Evolutionary conservation across 1,284 basidiomycete species (phyloP), one percentile per base, ranked within the genome.

Genomic region (Apiotrichum sp.): DNA sequence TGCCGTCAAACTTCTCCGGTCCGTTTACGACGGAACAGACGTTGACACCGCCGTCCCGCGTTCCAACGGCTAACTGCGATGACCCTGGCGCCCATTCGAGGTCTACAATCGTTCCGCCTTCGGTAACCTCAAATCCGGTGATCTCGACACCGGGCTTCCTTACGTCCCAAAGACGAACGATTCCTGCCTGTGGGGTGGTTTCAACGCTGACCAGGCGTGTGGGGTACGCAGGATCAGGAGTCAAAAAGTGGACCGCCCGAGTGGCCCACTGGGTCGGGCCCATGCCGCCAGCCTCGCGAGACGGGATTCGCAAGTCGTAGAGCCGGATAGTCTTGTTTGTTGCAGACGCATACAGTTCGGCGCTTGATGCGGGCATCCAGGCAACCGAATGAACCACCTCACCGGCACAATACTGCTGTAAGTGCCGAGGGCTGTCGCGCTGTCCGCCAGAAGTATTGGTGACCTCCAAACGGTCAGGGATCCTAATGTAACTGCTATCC

Each of bases 351-450:
- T 72, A 62, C 16, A 75, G 57, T 46, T 65, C 57, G 9, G 62
- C 50, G 22, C 61, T 45, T 9, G 59, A 56, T 3, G 44, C 50
- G 10, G 57, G 50, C 8, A 69, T 38, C 59, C 69, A 70, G 7
- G 70, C 61, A 4, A 73, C 59, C 10, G 65, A 61, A 49, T 73
- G 70, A 38, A 76, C 67, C 0, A 67, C 62, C 55, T 76, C 74
- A 6, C 66, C 65, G 3, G 71, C 63, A 52, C 72, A 73, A 59
- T 73, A 73, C 42, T 73, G 68, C 56, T 75, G 74, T 8, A 76
- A 62, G 40, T 69, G 71, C n/a, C 72, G 59, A 5, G 63, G 38
- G 11, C 36, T 45, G 39, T 56, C 55, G 33, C 45, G 39, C 45
- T 49, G 54, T 22, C 58, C 57, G 32, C 53, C 36, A n/a, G 41